These are phyloP conservation scores for Dactylellina cionopaga DNA, from an alignment of 2,329 filamentous ascomycete genomes.

Conservation along the genomic window DNA sequence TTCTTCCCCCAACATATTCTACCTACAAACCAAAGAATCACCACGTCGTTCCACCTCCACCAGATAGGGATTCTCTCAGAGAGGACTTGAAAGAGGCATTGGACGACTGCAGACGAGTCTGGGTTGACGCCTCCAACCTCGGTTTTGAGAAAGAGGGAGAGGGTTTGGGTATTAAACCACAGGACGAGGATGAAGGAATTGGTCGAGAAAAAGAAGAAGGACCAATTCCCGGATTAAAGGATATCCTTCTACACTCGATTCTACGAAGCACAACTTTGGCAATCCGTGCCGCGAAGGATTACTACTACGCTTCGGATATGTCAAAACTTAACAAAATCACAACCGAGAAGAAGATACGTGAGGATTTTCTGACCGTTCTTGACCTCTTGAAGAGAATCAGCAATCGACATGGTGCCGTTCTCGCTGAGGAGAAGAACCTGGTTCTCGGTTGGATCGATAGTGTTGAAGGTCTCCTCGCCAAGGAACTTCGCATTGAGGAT, in stretches of 20 bases:
- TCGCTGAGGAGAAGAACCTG: constrained; percentile 77
- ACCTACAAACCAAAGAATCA: constrained; percentile 90
- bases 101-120: constrained; percentile 51
- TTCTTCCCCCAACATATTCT: constrained; percentile 96
- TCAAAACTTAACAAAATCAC: constrained; percentile 86
- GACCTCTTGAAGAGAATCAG: constrained; percentile 94
- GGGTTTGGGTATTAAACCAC: constrained; percentile 27
- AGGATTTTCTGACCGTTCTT: constrained; percentile 84
- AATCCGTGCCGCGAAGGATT: constrained; percentile 94
- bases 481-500: constrained; percentile 80
- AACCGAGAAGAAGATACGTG: constrained; percentile 83
- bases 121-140: constrained; percentile 46
- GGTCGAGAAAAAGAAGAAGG: constrained; percentile 44
- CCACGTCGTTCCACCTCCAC: constrained; percentile 78
- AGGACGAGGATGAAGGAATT: constrained; percentile 43
- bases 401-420: constrained; percentile 80
- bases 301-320: constrained; percentile 91
- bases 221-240: constrained; percentile 47
- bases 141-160: constrained; percentile 38
- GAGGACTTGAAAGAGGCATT: constrained; percentile 74
- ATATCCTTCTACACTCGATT: constrained; percentile 65
- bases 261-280: constrained; percentile 92
- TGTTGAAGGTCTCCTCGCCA: constrained; percentile 78
- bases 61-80: constrained; percentile 82
- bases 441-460: constrained; percentile 82